Percentiles rank a stretch among this genome's conserved stretches.
phyloP scores from a whole-genome alignment of 257 asterid species.

The Phtheirospermum japonicum region DNA sequence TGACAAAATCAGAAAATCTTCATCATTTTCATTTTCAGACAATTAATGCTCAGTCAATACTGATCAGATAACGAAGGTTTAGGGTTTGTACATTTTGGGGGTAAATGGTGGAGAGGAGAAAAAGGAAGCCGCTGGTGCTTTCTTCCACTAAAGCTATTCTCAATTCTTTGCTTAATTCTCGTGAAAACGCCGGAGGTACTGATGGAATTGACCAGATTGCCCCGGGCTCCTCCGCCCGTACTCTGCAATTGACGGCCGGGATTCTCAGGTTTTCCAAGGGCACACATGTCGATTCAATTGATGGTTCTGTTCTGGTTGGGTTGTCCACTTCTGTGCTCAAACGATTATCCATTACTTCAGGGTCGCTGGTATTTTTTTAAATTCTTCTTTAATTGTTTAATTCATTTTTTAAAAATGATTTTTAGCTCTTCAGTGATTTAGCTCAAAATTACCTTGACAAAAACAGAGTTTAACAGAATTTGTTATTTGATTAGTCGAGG shows the following conservation, averaged over 20 bases:
- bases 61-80: conserved; percentile 20
- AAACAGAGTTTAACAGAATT: not conserved
- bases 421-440: not conserved
- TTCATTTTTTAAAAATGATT: not conserved
- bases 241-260: conserved; percentile 58
- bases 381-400: not conserved
- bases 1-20: too few relatives aligned
- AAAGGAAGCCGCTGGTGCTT: conserved; percentile 74
- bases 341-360: conserved; percentile 78
- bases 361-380: conserved; percentile 58
- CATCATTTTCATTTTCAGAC: not conserved
- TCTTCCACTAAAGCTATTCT: conserved; percentile 75
- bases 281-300: conserved; percentile 36
- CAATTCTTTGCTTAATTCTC: conserved; percentile 47
- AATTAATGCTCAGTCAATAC: not conserved
- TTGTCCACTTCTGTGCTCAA: conserved; percentile 64
- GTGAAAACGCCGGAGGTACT: conserved; percentile 23
- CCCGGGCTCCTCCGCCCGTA: conserved; percentile 24
- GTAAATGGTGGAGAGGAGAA: conserved; percentile 64
- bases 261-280: conserved; percentile 45
- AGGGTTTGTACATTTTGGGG: conserved; percentile 32
- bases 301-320: conserved; percentile 67
- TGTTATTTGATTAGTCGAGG: not conserved
- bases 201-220: conserved; percentile 25
- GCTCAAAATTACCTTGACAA: not conserved